Percentiles rank a stretch among this genome's conserved stretches.
phyloP scores from a whole-genome alignment of 805 yeast species.

The Yarrowia hollandica region DNA sequence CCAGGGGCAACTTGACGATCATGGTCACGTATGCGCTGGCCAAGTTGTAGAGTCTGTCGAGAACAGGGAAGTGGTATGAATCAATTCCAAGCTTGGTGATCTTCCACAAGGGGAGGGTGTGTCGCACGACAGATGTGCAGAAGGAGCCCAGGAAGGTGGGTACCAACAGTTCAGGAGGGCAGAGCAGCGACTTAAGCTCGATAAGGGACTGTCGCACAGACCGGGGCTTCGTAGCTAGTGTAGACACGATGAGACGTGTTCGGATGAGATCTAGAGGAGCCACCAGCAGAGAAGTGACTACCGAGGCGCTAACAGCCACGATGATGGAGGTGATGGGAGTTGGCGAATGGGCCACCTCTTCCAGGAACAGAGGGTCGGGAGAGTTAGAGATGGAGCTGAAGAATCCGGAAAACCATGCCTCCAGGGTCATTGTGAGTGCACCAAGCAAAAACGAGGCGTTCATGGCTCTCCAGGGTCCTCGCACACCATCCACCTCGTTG shows the following conservation, averaged over 20 bases:
- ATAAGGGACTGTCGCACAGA: conserved; percentile 71
- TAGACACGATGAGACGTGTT: conserved; percentile 72
- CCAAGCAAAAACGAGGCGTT: conserved; percentile 73
- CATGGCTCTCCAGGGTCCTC: conserved; percentile 69
- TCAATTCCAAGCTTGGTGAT: conserved; percentile 65
- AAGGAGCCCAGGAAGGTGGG: conserved; percentile 72
- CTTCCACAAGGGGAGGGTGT: conserved; percentile 64
- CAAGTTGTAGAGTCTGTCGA: conserved; percentile 60
- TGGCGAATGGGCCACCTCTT: conserved; percentile 67
- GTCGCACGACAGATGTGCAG: conserved; percentile 58
- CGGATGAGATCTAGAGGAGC: conserved; percentile 82
- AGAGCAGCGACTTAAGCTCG: conserved; percentile 49
- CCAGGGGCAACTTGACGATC: conserved; percentile 79
- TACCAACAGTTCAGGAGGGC: conserved; percentile 59
- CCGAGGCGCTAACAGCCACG: conserved; percentile 68
- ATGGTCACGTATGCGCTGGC: conserved; percentile 66
- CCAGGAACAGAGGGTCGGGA: conserved; percentile 88
- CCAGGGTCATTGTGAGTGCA: conserved; percentile 72
- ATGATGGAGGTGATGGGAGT: conserved; percentile 69
- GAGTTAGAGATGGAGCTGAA: conserved; percentile 75
- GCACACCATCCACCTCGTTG: conserved; percentile 64
- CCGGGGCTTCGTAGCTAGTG: conserved; percentile 50
- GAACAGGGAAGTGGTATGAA: conserved; percentile 58
- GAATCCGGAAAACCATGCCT: conserved; percentile 90
- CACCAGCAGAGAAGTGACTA: conserved; percentile 67